Evolutionary conservation across 371 early-diverging fungal genomes (phyloP).

Genomic region (Mucor circinelloides): DNA sequence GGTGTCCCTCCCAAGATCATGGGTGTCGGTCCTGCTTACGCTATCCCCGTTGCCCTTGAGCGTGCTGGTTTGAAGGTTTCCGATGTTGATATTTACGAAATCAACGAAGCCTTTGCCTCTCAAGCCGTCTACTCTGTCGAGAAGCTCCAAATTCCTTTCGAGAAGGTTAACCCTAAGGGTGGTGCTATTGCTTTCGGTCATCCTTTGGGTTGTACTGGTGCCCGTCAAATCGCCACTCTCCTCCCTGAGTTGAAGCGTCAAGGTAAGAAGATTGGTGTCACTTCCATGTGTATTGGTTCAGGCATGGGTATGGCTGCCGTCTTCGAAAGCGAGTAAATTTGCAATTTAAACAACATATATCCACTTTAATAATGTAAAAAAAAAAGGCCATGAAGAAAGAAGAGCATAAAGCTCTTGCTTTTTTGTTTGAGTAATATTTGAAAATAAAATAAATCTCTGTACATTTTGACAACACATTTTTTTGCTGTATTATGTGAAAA

Average conservation of each 20-base stretch:
- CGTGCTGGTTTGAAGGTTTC: conserved; percentile 78
- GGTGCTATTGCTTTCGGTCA: conserved; percentile 83
- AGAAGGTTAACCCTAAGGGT: conserved; percentile 98
- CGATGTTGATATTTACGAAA: conserved; percentile 82
- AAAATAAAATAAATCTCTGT: conserved; percentile 1
- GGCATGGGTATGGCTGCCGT: conserved; percentile 97
- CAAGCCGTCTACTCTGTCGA: conserved; percentile 94
- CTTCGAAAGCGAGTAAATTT: conserved; percentile 79
- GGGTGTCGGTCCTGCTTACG: conserved; percentile 96
- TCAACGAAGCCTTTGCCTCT: conserved; percentile 99
- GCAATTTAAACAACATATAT: not conserved
- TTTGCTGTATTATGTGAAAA: no score
- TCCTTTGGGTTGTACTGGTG: conserved; percentile 91
- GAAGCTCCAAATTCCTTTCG: conserved; percentile 79
- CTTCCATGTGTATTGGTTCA: conserved; percentile 95
- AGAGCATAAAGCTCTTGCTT: not conserved
- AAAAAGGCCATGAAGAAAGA: not conserved
- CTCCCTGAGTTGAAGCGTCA: conserved; percentile 91
- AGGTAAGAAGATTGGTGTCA: conserved; percentile 85
- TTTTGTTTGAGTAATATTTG: conserved; percentile 1
- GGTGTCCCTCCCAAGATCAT: conserved; percentile 94
- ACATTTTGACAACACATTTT: conserved; percentile 1
- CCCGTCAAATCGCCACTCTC: conserved; percentile 95
- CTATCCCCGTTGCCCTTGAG: conserved; percentile 90
- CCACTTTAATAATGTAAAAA: not conserved